Percentiles rank a stretch among this genome's conserved stretches.
Evolutionary conservation across 208 protist species (phyloP).

Genomic region (Acanthamoeba pearcei): DNA sequence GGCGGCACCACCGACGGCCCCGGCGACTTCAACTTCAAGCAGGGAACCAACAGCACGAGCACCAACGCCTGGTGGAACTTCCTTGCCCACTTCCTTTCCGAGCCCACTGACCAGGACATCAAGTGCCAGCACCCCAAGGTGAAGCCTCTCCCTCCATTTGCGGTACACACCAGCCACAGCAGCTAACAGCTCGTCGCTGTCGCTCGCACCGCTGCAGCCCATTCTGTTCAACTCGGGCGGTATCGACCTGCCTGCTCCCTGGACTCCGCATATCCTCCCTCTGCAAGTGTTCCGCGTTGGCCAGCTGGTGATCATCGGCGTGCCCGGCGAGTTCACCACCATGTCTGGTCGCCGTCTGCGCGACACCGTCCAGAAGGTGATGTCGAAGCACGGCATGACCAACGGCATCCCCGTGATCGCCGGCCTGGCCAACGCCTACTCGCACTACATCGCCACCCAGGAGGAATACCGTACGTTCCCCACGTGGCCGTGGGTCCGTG

Average conservation of each 20-base stretch:
- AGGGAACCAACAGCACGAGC: constrained; percentile 80
- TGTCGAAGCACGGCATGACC: constrained; percentile 56
- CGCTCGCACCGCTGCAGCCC: constrained; percentile 52
- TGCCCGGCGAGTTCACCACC: constrained; percentile 86
- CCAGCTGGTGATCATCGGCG: constrained; percentile 81
- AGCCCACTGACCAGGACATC: constrained; percentile 78
- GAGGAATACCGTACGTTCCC: constrained; percentile 76
- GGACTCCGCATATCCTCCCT: constrained; percentile 81
- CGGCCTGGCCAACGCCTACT: constrained; percentile 77
- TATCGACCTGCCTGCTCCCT: constrained; percentile 78
- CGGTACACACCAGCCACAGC: neutral
- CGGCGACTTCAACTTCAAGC: constrained; percentile 84
- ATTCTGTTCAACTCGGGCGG: constrained; percentile 84
- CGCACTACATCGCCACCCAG: constrained; percentile 76
- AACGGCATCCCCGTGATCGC: constrained; percentile 71
- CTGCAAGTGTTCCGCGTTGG: constrained; percentile 84
- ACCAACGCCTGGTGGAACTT: constrained; percentile 83
- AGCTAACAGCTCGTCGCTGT: neutral
- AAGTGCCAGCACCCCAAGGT: constrained; percentile 77
- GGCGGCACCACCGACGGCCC: constrained; percentile 81
- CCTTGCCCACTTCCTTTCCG: constrained; percentile 77
- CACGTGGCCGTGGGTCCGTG: neutral
- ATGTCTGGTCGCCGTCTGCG: constrained; percentile 84
- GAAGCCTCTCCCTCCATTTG: neutral
- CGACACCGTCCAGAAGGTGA: constrained; percentile 71